Base-by-base conservation (phyloP, 192 early-diverging fungal genomes). In the Coemansia sp. region DNA sequence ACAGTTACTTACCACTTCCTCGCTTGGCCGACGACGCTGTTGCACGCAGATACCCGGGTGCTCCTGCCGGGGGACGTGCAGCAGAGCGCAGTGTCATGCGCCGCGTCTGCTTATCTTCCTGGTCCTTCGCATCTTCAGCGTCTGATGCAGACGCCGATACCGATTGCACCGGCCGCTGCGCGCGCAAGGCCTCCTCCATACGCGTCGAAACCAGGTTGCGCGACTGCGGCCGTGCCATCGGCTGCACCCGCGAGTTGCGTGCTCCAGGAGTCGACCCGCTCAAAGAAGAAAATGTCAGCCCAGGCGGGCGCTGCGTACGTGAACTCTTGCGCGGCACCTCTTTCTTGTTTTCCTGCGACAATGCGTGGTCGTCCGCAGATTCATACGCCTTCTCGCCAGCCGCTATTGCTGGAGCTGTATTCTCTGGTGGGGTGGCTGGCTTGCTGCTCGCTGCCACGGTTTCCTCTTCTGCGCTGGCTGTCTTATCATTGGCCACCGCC, bases 121-220 rank as follows among this genome's bases (percentile, higher is more conserved):
- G 52, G 16, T 32, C 48, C 4, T 51, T 32, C 10, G 38, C 64
- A 48, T 32, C 57, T 20, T 38, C 33, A 31, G n/a, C 22, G 5
- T 34, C 31, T 6, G 38, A 17, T 3, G 52, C 56, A 33, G 30
- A 34, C 1, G 60, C 18, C 22, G 7, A n/a, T 5, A 18, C 20
- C 4, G 63, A 12, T 28, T 60, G 57, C 12, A 55, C 49, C 10
- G 78, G 69, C 0, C 69, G 66, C 49, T 64, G 69, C 0, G 63
- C 61, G 5, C 73, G 69, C 63, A 81, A 61, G 8, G 78, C 78
- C 64, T 81, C 78, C 34, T 81, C 78, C 61, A 81, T 61, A n/a
- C 78, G 69, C 38, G 64, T 61, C 3, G 73, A 66, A 10, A 76
- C 78, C 17, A 72, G 34, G 66, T 66, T 69, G 38, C 73, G 70